Evolutionary conservation across 176 grass and related monocot genomes (phyloP).

Genomic region (Juncus inflexus): DNA sequence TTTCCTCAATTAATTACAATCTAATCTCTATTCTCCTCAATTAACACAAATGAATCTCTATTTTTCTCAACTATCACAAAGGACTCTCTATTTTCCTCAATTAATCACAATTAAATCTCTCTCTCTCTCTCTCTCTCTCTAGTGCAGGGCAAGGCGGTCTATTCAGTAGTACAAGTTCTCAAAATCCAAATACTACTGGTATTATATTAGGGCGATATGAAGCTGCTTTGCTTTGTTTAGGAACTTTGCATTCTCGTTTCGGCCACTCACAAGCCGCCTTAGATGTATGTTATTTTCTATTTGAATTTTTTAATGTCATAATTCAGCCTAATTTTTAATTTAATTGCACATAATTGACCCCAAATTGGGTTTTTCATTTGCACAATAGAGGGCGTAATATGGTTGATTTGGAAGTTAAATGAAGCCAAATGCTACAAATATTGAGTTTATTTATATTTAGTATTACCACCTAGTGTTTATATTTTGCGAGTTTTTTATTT

Average conservation of each 20-base stretch:
- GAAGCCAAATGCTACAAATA: too few relatives aligned
- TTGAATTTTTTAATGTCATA: too few relatives aligned
- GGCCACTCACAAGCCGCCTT: constrained; percentile 90
- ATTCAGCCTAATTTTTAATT: neutral
- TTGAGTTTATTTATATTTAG: too few relatives aligned
- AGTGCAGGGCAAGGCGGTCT: constrained; percentile 93
- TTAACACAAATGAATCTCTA: constrained; percentile 10
- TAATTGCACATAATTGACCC: neutral
- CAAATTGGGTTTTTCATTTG: too few relatives aligned
- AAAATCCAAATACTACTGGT: constrained; percentile 44
- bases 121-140: neutral
- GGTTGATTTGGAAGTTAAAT: too few relatives aligned
- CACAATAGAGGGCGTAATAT: too few relatives aligned
- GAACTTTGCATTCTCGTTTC: constrained; percentile 88
- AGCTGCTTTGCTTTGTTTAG: constrained; percentile 84
- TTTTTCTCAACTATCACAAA: constrained; percentile 2
- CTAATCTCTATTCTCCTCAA: constrained; percentile 2
- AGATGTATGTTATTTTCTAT: constrained; percentile 53
- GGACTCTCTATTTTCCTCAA: neutral
- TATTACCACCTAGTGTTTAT: too few relatives aligned
- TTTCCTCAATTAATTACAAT: neutral
- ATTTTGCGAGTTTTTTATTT: too few relatives aligned
- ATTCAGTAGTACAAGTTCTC: constrained; percentile 50
- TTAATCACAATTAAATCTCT: neutral
- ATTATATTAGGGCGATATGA: constrained; percentile 85